Evolutionary conservation across 192 early-diverging fungal genomes (phyloP).

Genomic region (Gorgonomyces haynaldii): DNA sequence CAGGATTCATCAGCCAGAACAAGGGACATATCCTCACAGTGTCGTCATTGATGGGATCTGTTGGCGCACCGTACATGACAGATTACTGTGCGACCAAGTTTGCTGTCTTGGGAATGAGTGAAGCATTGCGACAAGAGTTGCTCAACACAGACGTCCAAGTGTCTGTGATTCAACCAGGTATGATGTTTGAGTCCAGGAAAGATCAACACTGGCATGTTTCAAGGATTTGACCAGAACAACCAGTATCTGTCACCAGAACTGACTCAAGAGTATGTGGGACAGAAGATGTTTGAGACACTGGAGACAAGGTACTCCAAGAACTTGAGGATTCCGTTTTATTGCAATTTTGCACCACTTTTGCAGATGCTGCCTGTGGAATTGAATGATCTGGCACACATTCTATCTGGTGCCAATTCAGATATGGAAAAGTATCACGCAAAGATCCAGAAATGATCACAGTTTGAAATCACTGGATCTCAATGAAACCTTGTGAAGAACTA

Average conservation of each 20-base stretch:
- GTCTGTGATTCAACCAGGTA: no score
- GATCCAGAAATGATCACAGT: no score
- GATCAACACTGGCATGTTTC: slow-evolving; percentile 63
- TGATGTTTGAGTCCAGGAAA: slow-evolving; percentile 62
- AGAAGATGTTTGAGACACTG: slow-evolving; percentile 45
- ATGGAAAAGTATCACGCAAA: slow-evolving; percentile 1
- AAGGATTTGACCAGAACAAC: slow-evolving; percentile 38
- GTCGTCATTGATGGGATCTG: slow-evolving; percentile 24
- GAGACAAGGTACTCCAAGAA: slow-evolving; percentile 23
- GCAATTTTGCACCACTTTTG: slow-evolving; percentile 8
- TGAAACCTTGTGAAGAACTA: no score
- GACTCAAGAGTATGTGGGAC: slow-evolving; percentile 43
- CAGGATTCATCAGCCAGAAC: slow-evolving; percentile 56
- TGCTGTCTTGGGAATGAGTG: slow-evolving; percentile 58
- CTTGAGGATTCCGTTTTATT: slow-evolving; percentile 16
- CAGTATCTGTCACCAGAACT: slow-evolving; percentile 57
- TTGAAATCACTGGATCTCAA: no score
- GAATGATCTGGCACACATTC: slow-evolving; percentile 11
- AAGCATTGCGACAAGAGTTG: slow-evolving; percentile 60
- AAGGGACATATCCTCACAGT: slow-evolving; percentile 68
- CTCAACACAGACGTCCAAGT: slow-evolving; percentile 45
- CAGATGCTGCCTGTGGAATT: slow-evolving; percentile 18
- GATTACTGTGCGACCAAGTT: slow-evolving; percentile 75
- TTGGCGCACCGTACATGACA: slow-evolving; percentile 27
- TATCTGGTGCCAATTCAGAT: slow-evolving; percentile 7